Evolutionary conservation across 2,329 filamentous ascomycete species (phyloP).

Genomic region (Botrytis deweyae): DNA sequence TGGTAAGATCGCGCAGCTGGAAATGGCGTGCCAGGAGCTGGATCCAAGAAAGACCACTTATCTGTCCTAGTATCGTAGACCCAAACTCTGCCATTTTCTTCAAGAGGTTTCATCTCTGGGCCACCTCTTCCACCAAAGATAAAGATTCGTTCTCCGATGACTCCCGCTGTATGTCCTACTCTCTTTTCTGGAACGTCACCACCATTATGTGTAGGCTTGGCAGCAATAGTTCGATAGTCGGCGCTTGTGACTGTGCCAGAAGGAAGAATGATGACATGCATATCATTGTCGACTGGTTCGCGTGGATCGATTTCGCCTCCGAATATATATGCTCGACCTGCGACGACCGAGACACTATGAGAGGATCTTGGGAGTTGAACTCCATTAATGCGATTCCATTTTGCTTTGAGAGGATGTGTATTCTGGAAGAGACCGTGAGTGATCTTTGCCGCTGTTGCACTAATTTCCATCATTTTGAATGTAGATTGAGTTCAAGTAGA

Average conservation of each 20-base stretch:
- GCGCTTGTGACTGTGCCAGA: slow-evolving; percentile 53
- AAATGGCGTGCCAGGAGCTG: slow-evolving; percentile 48
- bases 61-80: slow-evolving; percentile 65
- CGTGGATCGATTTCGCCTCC: slow-evolving; percentile 70
- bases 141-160: slow-evolving; percentile 70
- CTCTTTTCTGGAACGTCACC: slow-evolving; percentile 62
- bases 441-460: slow-evolving; percentile 29
- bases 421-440: slow-evolving; percentile 34
- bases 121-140: slow-evolving; percentile 79
- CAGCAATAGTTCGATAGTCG: slow-evolving; percentile 59
- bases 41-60: slow-evolving; percentile 64
- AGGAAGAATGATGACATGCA: slow-evolving; percentile 65
- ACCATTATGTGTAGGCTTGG: slow-evolving; percentile 44
- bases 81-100: slow-evolving; percentile 76
- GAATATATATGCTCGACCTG: slow-evolving; percentile 65
- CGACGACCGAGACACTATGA: slow-evolving; percentile 64
- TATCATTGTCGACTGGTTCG: slow-evolving; percentile 68
- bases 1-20: slow-evolving; percentile 73
- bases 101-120: slow-evolving; percentile 64
- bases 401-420: slow-evolving; percentile 48
- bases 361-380: slow-evolving; percentile 68
- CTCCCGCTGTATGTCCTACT: slow-evolving; percentile 70
- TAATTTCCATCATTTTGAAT: slow-evolving; percentile 36
- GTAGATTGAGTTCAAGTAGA: not conserved
- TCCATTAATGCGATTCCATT: slow-evolving; percentile 58